Evolutionary conservation across 176 grass and related monocot genomes (phyloP).

Genomic region (Pontederia crassipes): DNA sequence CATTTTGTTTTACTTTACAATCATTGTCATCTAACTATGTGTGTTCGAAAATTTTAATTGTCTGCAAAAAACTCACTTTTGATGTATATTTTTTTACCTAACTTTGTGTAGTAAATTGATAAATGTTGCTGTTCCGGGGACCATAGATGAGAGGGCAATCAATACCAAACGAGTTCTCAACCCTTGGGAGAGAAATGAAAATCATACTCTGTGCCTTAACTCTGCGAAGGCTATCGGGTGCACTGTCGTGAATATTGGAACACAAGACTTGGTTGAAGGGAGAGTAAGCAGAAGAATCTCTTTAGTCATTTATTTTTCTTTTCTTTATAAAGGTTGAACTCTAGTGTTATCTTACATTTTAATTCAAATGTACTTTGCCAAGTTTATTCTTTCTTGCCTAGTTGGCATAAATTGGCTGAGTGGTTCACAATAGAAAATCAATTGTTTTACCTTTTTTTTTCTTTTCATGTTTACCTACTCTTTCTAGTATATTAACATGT

Average conservation of each 20-base stretch:
- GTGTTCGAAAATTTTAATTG: not conserved
- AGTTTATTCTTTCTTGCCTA: no score
- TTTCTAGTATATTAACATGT: no score
- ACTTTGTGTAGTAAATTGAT: conserved; percentile 82
- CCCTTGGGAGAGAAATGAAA: conserved; percentile 98
- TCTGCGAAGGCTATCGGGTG: conserved; percentile 99
- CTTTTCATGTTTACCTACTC: no score
- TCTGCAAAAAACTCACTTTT: not conserved
- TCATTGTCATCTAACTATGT: not conserved
- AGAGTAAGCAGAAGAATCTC: conserved; percentile 43
- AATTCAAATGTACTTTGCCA: no score
- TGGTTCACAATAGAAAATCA: no score
- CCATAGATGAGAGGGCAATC: conserved; percentile 98
- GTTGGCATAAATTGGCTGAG: no score
- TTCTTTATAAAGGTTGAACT: not conserved
- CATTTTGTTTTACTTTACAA: not conserved
- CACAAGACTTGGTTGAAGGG: conserved; percentile 95
- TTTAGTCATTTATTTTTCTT: not conserved
- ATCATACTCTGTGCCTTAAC: conserved; percentile 96
- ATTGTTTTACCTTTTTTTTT: conserved; percentile 7
- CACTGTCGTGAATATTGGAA: conserved; percentile 97
- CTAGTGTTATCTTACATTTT: no score
- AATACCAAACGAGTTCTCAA: conserved; percentile 97
- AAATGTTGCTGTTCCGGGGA: conserved; percentile 93
- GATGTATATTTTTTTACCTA: conserved; percentile 24